Conservation (phyloP, 441 rosid species). For the Cnidoscolus chayamansa region DNA sequence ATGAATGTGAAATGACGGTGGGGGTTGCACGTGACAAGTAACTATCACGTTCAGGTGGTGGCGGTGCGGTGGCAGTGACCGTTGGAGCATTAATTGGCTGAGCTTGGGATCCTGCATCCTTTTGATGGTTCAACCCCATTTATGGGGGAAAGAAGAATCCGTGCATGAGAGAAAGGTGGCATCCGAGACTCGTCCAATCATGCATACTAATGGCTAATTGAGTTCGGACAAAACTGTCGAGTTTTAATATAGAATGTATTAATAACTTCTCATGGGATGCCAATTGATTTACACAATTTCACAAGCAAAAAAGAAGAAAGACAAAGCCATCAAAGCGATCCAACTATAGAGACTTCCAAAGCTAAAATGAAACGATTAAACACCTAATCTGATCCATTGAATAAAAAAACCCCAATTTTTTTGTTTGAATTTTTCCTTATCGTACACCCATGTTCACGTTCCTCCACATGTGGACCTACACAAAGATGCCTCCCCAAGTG, state of each 20-base stretch:
- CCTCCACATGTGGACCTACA: slow-evolving; percentile 21
- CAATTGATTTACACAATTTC: background rate
- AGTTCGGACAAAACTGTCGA: too few species aligned
- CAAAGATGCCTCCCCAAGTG: slow-evolving; percentile 16
- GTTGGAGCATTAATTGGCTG: slow-evolving; percentile 34
- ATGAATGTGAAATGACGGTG: slow-evolving; percentile 28
- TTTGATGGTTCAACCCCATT: background rate
- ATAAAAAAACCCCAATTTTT: background rate
- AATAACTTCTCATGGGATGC: slow-evolving; percentile 3
- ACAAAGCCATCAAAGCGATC: background rate
- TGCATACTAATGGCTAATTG: too few species aligned
- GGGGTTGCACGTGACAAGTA: slow-evolving; percentile 22
- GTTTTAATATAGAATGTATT: too few species aligned
- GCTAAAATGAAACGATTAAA: background rate
- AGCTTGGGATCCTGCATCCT: background rate
- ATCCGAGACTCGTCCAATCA: background rate
- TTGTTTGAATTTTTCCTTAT: background rate
- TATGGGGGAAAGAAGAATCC: background rate
- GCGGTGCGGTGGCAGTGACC: slow-evolving; percentile 29
- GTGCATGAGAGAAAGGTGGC: background rate
- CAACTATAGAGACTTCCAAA: slow-evolving; percentile 10
- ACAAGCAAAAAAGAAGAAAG: background rate
- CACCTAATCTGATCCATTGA: slow-evolving; percentile 16
- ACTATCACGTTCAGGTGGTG: slow-evolving; percentile 34
- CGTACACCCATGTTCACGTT: slow-evolving; percentile 4